Base-by-base conservation (phyloP, 2,329 filamentous ascomycete species). In the Falciphora oryzae region DNA sequence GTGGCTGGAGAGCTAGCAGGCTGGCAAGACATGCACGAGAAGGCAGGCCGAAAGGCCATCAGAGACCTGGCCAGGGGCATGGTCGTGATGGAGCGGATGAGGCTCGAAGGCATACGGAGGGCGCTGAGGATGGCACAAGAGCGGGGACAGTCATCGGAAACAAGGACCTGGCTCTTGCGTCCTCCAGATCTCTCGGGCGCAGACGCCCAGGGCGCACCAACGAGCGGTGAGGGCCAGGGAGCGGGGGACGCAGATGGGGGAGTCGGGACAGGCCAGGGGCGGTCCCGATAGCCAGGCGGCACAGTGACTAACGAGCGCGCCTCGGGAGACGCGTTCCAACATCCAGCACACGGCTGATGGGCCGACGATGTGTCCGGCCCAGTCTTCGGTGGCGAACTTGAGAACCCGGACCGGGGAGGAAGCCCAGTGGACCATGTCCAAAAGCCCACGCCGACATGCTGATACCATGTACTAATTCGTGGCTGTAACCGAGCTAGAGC, bases 1-100 rank as follows among this genome's bases (percentile, higher is more conserved):
- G 94, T 98, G 29, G 94, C 96, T 8, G 84, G 87, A 1, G 95
- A 99, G 78, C 76, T 99, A 65, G 95, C 95, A 0, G 93, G 91
- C 22, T 99, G 95, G 92, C 93, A 97, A 72, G 92, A 96, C 57
- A 86, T 93, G 79, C 88, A 96, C 72, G 91, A 92, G 69, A 86
- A 85, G 71, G 87, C 91, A 78, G 93, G 91, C 1, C 81, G 88
- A 66, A 85, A 85, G 65, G 91, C 92, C 32, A 85, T 97, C 67
- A 86, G 83, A 68, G 87, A 92, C 60, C 85, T 96, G 70, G 94
- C 91, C 25, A 85, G 82, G 71, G 86, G 86, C 38, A 93, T 93
- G 84, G 81, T 98, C 31, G 85, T 97, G 4, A 83, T 85, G 63
- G 95, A 99, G 78, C 85, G 85, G 68, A 90, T 91, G 73, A 84